Evolutionary conservation across 495 filamentous ascomycete genomes (phyloP), one percentile per base, ranked within the genome.

Genomic region (Aspergillus biplanus): DNA sequence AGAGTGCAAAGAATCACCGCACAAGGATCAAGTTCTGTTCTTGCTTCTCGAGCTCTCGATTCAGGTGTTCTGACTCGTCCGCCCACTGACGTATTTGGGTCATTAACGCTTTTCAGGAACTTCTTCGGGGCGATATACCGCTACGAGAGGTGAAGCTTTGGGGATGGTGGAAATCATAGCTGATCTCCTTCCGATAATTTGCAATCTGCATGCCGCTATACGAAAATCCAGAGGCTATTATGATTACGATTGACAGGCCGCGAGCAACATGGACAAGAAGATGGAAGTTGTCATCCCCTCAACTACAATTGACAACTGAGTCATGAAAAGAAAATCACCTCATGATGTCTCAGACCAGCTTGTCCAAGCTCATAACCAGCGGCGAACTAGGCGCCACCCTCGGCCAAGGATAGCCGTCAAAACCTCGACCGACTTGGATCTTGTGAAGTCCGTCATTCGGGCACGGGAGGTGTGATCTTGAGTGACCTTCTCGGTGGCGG

Each of bases 61-160:
- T 61, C 59, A 61, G 59, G 1, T 12, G 4, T 4, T n/a, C 48
- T 61, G 58, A 61, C 58, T 61, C 58, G 46, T 7, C 46, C 15
- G 46, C 2, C 7, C 18, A 16, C 46, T 49, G 13, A 49, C 46
- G 16, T 15, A 15, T 49, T 49, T 39, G 13, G 46, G 46, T 4
- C 46, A 8, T 7, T 49, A 34, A 27, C 44, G 32, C n/a, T 13
- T 31, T 49, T 4, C 7, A 7, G 18, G 46, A 49, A 21, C 46
- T 44, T 12, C 39, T 11, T 4, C 12, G 11, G 7, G 7, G 39
- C n/a, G 4, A n/a, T 44, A 12, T 5, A 27, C 21, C 1, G 21
- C 21, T 27, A 27, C 21, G 21, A 27, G 21, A 27, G 21, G 21
- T 27, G 21, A 27, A 27, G 21, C 21, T 27, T 27, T 27, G 21